Base-by-base conservation (phyloP, 1,284 basidiomycete genomes). In the Pseudozyma flocculosa region DNA sequence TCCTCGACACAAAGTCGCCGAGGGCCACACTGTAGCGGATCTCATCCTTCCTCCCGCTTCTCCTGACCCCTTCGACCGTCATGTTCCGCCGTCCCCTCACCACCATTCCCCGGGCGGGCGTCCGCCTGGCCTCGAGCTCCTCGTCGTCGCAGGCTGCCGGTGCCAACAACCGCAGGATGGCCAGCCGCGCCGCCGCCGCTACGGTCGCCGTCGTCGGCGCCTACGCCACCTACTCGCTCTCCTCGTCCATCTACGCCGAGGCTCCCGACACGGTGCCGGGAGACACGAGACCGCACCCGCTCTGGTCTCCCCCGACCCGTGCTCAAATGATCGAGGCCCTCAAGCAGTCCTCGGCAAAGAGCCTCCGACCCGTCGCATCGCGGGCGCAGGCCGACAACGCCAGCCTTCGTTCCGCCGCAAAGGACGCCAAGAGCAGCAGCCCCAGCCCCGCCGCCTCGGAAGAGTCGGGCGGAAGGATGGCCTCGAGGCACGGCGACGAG, bases 271-370 rank as follows among this genome's bases (percentile, higher is more conserved):
- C 62, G 15, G 55, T 65, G 11, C 62, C 62, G 3, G 62, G 62
- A 15, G 73, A 75, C 45, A 68, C 67, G 22, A 62, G 73, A 19
- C 72, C 73, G 9, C 65, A 62, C 39, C 69, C 65, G 32, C 62
- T 75, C 37, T 78, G 75, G 75, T 67, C 69, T 49, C 72, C 74
- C 11, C 75, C 75, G 7, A 68, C 72, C 14, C 69, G 75, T 23
- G 61, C 72, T 18, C 74, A 78, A 65, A 78, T 78, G 75, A 57
- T 78, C 60, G 66, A 70, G 26, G 75, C 75, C 11, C 70, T 78
- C 46, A 69, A 66, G 55, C 59, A 59, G 30, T 73, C 69, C 22
- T 74, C 70, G 4, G 58, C 68, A 5, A 61, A 60, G 29, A 52
- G 48, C 32, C 56, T 76, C 9, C 71, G 74, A n/a, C 70, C 70